Percentiles rank a stretch among this genome's conserved stretches.
phyloP scores from a whole-genome alignment of 2,329 filamentous ascomycete species.

The Claviceps humidiphila region DNA sequence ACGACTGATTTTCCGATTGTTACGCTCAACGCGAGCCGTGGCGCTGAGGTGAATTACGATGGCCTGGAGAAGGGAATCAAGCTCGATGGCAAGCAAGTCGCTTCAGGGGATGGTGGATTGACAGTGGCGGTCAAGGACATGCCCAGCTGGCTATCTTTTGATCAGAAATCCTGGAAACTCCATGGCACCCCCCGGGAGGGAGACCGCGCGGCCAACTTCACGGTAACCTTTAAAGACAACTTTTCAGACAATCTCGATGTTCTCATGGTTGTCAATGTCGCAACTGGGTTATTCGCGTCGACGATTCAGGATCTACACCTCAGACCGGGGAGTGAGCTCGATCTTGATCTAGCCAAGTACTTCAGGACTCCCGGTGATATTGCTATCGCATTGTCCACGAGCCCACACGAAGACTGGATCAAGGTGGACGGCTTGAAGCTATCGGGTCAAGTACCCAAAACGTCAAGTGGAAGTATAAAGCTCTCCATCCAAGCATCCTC shows the following conservation, averaged over 20 bases:
- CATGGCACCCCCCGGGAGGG: slow-evolving; percentile 49
- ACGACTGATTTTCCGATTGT: slow-evolving; percentile 46
- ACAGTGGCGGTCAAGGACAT: slow-evolving; percentile 36
- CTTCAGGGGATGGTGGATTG: slow-evolving; percentile 37
- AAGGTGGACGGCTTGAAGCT: slow-evolving; percentile 24
- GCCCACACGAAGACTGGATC: slow-evolving; percentile 30
- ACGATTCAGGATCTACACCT: slow-evolving; percentile 26
- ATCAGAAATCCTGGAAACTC: slow-evolving; percentile 47
- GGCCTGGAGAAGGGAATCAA: slow-evolving; percentile 37
- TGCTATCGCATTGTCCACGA: slow-evolving; percentile 21
- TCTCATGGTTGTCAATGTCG: slow-evolving; percentile 29
- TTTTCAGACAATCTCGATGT: slow-evolving; percentile 47
- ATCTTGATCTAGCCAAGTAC: slow-evolving; percentile 29
- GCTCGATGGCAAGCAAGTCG: slow-evolving; percentile 42
- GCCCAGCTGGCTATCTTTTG: slow-evolving; percentile 58
- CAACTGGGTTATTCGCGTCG: slow-evolving; percentile 26
- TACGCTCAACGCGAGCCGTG: slow-evolving; percentile 42
- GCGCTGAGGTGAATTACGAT: slow-evolving; percentile 37
- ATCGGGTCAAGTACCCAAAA: slow-evolving; percentile 26
- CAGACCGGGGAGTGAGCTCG: slow-evolving; percentile 27
- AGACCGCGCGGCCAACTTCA: slow-evolving; percentile 48
- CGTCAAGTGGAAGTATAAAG: slow-evolving; percentile 18
- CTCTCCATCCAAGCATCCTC: slow-evolving; percentile 21
- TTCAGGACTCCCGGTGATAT: slow-evolving; percentile 27
- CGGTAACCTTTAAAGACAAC: slow-evolving; percentile 44